These are phyloP conservation scores for Athelia sp. DNA, from an alignment of 1,284 basidiomycete genomes.

Conservation along the genomic window DNA sequence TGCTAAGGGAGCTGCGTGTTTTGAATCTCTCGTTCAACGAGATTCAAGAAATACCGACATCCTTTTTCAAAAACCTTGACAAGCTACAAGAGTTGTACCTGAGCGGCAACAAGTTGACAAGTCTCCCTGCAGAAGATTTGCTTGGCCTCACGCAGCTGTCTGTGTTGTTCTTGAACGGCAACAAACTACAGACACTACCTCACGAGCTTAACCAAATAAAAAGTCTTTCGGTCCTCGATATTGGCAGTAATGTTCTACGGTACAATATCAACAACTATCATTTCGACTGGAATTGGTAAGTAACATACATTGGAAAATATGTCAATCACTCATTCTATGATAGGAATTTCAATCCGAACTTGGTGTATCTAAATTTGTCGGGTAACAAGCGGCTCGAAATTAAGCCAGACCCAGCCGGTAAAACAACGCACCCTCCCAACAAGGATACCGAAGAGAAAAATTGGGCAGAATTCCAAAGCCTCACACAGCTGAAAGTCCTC, in stretches of 20 bases:
- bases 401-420: slow-evolving; percentile 51
- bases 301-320: slow-evolving; percentile 10
- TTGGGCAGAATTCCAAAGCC: slow-evolving; percentile 84
- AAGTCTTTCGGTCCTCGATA: slow-evolving; percentile 83
- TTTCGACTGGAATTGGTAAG: slow-evolving; percentile 99
- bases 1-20: slow-evolving; percentile 74
- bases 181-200: slow-evolving; percentile 89
- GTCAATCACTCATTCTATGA: slow-evolving; percentile 2
- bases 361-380: slow-evolving; percentile 87
- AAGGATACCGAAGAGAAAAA: slow-evolving; percentile 23
- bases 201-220: slow-evolving; percentile 85
- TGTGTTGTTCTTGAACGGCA: slow-evolving; percentile 89
- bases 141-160: slow-evolving; percentile 62
- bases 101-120: slow-evolving; percentile 90
- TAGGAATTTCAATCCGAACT: slow-evolving; percentile 95
- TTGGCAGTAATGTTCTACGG: slow-evolving; percentile 91
- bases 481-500: slow-evolving; percentile 80
- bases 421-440: slow-evolving; percentile 5
- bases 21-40: slow-evolving; percentile 97
- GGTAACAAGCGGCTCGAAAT: slow-evolving; percentile 89
- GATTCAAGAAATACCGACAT: slow-evolving; percentile 82
- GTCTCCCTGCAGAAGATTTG: slow-evolving; percentile 86
- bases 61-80: slow-evolving; percentile 69
- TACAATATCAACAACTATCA: slow-evolving; percentile 99
- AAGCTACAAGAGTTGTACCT: slow-evolving; percentile 86